phyloP scores from a whole-genome alignment of 305 asterid species.

The Petunia hybrid region DNA sequence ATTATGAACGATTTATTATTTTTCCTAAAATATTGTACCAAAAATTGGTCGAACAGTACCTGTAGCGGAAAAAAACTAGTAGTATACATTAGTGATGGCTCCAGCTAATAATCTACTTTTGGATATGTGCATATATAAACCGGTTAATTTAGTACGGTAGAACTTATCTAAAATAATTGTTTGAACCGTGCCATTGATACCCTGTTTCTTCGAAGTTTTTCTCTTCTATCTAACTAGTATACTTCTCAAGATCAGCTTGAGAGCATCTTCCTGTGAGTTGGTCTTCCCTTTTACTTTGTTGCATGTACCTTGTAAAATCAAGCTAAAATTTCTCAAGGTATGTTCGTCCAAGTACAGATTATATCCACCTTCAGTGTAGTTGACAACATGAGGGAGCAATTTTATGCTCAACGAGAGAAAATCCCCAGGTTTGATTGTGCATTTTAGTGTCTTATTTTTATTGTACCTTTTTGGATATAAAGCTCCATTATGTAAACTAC shows the following conservation, averaged over 20 bases:
- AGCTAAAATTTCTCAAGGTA: background rate
- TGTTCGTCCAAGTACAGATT: conserved; percentile 54
- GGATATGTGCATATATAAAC: background rate
- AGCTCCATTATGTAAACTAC: background rate
- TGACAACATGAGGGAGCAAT: conserved; percentile 88
- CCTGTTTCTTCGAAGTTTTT: background rate
- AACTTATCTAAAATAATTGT: background rate
- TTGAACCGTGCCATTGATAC: background rate
- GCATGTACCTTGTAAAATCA: background rate
- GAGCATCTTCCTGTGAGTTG: background rate
- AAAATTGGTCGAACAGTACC: background rate
- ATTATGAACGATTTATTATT: background rate
- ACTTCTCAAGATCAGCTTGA: background rate
- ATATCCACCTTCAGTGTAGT: conserved; percentile 87
- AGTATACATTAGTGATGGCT: background rate
- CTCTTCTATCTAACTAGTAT: background rate
- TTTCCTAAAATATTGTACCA: background rate
- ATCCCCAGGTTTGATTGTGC: conserved; percentile 63
- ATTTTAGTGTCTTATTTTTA: conserved; percentile 16
- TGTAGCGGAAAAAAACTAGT: background rate
- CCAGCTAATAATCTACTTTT: background rate
- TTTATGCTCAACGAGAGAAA: conserved; percentile 67
- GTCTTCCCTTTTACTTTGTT: conserved; percentile 9
- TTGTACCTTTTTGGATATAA: background rate
- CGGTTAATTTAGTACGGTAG: background rate